Conservation (phyloP, 2,329 filamentous ascomycete genomes). For the Lecanoromycetidae sp. region DNA sequence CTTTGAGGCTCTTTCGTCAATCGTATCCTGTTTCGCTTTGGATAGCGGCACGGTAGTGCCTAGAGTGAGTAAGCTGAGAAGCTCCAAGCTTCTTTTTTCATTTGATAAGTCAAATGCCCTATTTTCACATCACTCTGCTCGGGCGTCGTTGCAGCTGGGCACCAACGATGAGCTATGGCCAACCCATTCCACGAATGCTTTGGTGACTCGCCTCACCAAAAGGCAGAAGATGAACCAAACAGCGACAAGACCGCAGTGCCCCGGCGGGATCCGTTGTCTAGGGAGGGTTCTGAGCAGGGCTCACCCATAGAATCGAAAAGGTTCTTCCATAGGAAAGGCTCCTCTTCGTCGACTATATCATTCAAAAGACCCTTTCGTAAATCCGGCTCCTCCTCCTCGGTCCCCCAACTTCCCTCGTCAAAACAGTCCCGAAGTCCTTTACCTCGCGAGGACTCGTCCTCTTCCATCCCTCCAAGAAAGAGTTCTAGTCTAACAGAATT, state of each 20-base stretch:
- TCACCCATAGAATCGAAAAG: not conserved
- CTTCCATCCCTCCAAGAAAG: not conserved
- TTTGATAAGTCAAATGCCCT: not conserved
- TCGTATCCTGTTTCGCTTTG: not conserved
- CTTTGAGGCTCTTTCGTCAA: not conserved
- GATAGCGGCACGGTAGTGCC: not conserved
- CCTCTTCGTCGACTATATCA: not conserved
- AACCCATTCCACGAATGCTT: not conserved
- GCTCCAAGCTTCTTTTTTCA: not conserved
- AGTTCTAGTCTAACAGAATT: not conserved
- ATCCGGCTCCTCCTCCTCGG: not conserved
- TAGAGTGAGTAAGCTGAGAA: no score
- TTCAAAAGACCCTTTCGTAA: no score
- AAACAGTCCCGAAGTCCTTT: no score
- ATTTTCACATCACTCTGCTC: not conserved
- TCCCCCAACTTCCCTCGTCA: not conserved
- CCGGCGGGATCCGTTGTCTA: not conserved
- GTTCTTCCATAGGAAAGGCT: not conserved
- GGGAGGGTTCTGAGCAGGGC: not conserved
- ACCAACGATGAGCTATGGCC: not conserved
- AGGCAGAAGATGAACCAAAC: not conserved
- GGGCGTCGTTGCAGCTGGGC: not conserved
- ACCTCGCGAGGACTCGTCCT: no score
- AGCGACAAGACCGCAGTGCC: not conserved
- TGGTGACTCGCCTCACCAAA: not conserved